Evolutionary conservation across 83 land plant genomes (phyloP), one percentile per base, ranked within the genome.

Genomic region (Isoetes engelmannii): DNA sequence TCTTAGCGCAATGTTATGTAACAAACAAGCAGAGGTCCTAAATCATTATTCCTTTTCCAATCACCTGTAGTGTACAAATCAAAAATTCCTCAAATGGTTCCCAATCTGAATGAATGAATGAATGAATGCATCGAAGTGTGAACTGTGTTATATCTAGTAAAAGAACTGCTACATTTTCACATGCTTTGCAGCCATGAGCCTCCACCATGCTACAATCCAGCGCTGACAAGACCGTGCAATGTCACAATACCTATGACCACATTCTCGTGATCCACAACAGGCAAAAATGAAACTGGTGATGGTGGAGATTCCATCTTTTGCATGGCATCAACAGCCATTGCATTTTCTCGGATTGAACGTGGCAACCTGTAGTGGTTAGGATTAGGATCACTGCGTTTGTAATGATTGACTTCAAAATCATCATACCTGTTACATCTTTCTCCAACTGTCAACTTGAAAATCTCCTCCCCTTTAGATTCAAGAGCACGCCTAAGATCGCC

Each of bases 321-420:
- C 98, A 94, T 94, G 8, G 98, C 98, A n/a, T 86, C 92, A 45
- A 90, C 88, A 44, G 98, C 98, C 98, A 94, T 94, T 15, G 97
- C 92, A 61, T 88, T 84, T 6, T 92, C 83, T n/a, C 66, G 62
- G 20, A 90, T 90, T 5, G 89, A 82, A 68, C 92, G 81, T 41
- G 98, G 97, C 18, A 77, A 74, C 82, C 98, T 93, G 70, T 15
- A n/a, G n/a, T n/a, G n/a, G n/a, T n/a, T n/a, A n/a, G n/a, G n/a
- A n/a, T n/a, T n/a, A n/a, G n/a, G n/a, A n/a, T n/a, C n/a, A n/a
- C n/a, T n/a, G n/a, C n/a, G 13, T 8, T 8, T 50, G 8, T 8
- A 50, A 8, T 50, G 53, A 8, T 50, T 50, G 13, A 8, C 13
- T n/a, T n/a, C n/a, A n/a, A n/a, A n/a, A n/a, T n/a, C n/a, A n/a